Evolutionary conservation across 1,284 basidiomycete species (phyloP).

Genomic region (Boletus mariae): DNA sequence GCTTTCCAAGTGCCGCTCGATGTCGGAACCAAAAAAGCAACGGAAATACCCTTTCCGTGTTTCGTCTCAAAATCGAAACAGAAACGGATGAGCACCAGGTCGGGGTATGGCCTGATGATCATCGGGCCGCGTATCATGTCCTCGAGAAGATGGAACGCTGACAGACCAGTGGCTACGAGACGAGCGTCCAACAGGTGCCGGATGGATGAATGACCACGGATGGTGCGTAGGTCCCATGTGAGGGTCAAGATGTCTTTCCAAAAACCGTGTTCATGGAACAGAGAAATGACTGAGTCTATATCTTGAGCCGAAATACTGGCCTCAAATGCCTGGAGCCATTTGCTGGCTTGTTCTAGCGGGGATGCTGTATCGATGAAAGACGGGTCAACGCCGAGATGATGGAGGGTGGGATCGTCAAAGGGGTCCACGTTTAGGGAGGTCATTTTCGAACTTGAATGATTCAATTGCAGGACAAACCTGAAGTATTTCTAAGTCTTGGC

Average conservation of each 20-base stretch:
- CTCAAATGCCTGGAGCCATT: constrained; percentile 30
- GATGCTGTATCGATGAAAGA: constrained; percentile 8
- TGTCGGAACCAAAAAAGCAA: constrained; percentile 21
- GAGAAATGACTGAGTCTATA: constrained; percentile 8
- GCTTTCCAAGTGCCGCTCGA: constrained; percentile 21
- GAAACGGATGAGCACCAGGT: constrained; percentile 11
- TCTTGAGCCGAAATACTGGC: constrained; percentile 21
- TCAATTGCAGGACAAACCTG: too few species aligned
- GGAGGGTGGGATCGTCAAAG: constrained; percentile 13
- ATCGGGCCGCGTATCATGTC: constrained; percentile 14
- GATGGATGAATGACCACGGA: constrained; percentile 21
- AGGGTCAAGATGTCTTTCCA: constrained; percentile 31
- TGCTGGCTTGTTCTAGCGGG: constrained; percentile 8
- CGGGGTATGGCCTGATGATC: constrained; percentile 18
- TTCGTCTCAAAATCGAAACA: constrained; percentile 20
- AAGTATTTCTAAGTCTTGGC: too few species aligned
- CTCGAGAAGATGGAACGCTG: constrained; percentile 17
- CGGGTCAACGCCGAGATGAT: constrained; percentile 16
- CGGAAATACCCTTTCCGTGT: constrained; percentile 19
- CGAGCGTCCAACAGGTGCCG: constrained; percentile 16
- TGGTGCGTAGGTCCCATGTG: constrained; percentile 30
- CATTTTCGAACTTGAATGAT: too few species aligned
- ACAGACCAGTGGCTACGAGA: constrained; percentile 27
- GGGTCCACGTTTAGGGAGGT: neutral
- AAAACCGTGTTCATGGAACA: constrained; percentile 25